Conservation (phyloP, 2,329 filamentous ascomycete species). For the Aspergillus sp. region DNA sequence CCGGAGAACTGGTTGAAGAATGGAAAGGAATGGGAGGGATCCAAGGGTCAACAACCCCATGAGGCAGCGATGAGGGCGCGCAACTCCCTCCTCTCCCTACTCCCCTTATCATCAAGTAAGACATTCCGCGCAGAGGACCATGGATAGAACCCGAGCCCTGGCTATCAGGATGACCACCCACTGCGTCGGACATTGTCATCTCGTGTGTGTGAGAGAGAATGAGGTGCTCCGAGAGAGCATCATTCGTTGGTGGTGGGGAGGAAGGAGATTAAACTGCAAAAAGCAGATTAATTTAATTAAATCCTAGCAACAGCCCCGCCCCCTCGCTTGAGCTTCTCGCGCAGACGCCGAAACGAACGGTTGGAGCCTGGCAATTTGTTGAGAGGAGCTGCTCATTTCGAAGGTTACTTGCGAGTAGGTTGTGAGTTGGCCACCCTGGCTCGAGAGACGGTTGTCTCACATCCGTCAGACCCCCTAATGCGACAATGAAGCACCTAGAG, state of each 20-base stretch:
- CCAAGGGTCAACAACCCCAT: not conserved
- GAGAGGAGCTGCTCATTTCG: not conserved
- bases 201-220: no score
- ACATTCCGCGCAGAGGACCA: not conserved
- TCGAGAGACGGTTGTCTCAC: not conserved
- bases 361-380: not conserved
- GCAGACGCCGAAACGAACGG: not conserved
- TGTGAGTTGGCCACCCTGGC: not conserved
- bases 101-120: not conserved
- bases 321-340: slow-evolving; percentile 4
- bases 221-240: not conserved
- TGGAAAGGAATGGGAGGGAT: not conserved
- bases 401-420: not conserved
- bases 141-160: not conserved
- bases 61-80: not conserved
- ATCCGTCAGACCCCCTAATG: not conserved
- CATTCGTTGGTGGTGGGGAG: slow-evolving; percentile 7
- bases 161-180: not conserved
- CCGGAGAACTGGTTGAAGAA: not conserved
- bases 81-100: not conserved
- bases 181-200: not conserved
- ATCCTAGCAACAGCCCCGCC: slow-evolving; percentile 4
- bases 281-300: slow-evolving; percentile 5
- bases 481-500: not conserved
- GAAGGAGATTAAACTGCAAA: slow-evolving; percentile 8